phyloP scores from a whole-genome alignment of 306 rosid genomes.

The Dalbergia cultrata region DNA sequence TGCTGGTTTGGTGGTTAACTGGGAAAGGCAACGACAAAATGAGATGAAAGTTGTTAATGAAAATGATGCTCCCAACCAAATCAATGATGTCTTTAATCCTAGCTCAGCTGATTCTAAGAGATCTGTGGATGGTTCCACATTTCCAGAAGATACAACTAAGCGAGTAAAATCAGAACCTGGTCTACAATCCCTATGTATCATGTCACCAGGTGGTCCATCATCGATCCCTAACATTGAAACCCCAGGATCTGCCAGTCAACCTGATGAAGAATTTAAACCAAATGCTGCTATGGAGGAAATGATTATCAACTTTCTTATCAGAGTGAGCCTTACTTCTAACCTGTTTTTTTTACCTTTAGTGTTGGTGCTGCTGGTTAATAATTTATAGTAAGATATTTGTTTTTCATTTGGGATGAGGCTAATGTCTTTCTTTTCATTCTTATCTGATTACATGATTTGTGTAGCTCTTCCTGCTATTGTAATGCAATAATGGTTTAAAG shows the following conservation, averaged over 20 bases:
- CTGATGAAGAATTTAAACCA: constrained; percentile 99
- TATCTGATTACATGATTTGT: constrained; percentile 23
- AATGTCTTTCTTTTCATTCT: constrained; percentile 14
- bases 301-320: constrained; percentile 94
- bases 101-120: constrained; percentile 82
- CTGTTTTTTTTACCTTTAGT: constrained; percentile 37
- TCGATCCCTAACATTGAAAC: constrained; percentile 93
- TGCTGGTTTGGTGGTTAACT: constrained; percentile 99
- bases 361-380: constrained; percentile 31
- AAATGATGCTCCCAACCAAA: constrained; percentile 73
- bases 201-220: constrained; percentile 98
- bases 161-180: constrained; percentile 98
- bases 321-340: constrained; percentile 70
- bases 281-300: constrained; percentile 99
- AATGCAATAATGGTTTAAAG: constrained; percentile 16
- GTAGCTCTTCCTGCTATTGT: background rate
- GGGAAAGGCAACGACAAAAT: constrained; percentile 97
- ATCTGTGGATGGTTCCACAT: constrained; percentile 82
- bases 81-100: constrained; percentile 73
- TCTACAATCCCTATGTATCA: constrained; percentile 83
- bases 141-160: constrained; percentile 89
- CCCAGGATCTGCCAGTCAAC: constrained; percentile 92
- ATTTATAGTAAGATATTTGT: constrained; percentile 2
- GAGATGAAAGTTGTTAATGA: constrained; percentile 87
- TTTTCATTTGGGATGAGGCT: constrained; percentile 19